Percentiles rank a stretch among this genome's conserved stretches.
These are phyloP conservation scores for Mucuna pruriens DNA, from an alignment of 306 rosid genomes.

Conservation along the genomic window DNA sequence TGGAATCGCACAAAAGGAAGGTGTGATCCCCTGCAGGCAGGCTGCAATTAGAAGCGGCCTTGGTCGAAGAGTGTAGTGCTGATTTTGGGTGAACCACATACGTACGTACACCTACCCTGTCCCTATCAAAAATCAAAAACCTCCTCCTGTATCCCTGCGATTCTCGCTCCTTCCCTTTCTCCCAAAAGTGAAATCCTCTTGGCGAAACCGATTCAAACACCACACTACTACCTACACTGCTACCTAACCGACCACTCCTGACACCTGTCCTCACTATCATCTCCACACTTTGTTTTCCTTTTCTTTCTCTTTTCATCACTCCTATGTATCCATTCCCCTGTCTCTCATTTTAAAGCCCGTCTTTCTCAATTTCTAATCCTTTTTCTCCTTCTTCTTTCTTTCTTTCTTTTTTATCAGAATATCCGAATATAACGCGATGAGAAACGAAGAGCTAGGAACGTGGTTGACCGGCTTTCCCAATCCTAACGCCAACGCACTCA, in stretches of 20 bases:
- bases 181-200: not conserved
- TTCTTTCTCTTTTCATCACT: too few relatives aligned
- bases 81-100: not conserved
- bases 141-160: not conserved
- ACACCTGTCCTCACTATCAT: not conserved
- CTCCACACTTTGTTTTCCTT: not conserved
- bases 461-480: conserved; percentile 34
- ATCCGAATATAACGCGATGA: conserved; percentile 20
- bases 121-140: not conserved
- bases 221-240: not conserved
- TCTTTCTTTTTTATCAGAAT: conserved; percentile 4
- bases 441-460: conserved; percentile 23
- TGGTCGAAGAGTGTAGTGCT: not conserved
- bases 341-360: not conserved
- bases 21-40: too few relatives aligned
- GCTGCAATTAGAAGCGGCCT: too few relatives aligned
- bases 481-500: not conserved
- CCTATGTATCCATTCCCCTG: too few relatives aligned
- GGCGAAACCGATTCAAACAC: not conserved
- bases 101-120: too few relatives aligned
- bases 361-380: not conserved
- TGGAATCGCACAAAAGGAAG: too few relatives aligned
- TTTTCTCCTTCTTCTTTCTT: not conserved
- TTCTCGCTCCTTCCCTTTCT: not conserved
- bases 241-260: not conserved